phyloP scores from a whole-genome alignment of 1,284 basidiomycete genomes.

The Cutaneotrichosporon cyanovorans region DNA sequence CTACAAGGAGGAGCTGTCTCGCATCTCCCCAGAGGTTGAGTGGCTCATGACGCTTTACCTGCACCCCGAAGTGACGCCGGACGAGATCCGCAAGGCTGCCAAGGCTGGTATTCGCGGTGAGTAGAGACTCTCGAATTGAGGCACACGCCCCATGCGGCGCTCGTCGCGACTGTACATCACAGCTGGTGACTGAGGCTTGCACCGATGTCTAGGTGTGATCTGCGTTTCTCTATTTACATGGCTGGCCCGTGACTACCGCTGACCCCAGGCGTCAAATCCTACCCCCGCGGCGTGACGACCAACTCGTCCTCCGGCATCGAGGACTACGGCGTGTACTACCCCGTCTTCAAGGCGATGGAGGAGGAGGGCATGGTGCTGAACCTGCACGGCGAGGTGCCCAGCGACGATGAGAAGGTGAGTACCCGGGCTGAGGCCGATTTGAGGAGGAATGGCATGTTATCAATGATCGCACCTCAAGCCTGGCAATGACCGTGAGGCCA shows the following conservation, averaged over 20 bases:
- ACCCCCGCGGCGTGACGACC: conserved; percentile 95
- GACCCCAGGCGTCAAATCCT: conserved; percentile 80
- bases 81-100: conserved; percentile 82
- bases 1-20: conserved; percentile 69
- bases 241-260: no score
- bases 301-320: conserved; percentile 96
- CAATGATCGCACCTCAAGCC: no score
- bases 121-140: conserved; percentile 22
- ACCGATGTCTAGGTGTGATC: no score
- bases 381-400: conserved; percentile 94
- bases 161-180: no score
- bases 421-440: neutral
- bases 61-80: conserved; percentile 78
- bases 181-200: no score
- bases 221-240: no score
- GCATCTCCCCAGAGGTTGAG: conserved; percentile 68
- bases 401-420: conserved; percentile 67
- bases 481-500: no score
- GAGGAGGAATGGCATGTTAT: no score
- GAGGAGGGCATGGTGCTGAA: conserved; percentile 89
- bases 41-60: conserved; percentile 97
- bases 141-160: neutral
- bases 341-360: conserved; percentile 92
- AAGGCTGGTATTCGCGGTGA: conserved; percentile 70
- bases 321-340: conserved; percentile 90